A percentile compares a stretch with the other conserved stretches of the same genome.
phyloP scores from a whole-genome alignment of 768 basidiomycete genomes.

The Dioszegia crocea region DNA sequence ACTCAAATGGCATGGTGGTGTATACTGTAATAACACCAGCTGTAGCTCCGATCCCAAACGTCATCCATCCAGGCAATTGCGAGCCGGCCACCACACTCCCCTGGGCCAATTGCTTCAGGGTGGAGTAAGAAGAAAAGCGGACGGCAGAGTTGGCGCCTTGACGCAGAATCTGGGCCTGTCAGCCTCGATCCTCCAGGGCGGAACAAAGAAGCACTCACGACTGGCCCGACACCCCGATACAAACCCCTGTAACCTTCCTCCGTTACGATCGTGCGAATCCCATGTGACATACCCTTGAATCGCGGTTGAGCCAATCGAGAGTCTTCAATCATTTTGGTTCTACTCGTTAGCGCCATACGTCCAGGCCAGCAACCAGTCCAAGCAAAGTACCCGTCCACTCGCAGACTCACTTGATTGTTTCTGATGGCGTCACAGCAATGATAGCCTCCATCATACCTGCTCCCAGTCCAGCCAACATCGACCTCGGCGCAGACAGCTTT shows the following conservation, averaged over 20 bases:
- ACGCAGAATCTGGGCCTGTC: slow-evolving; percentile 71
- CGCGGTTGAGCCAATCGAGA: slow-evolving; percentile 76
- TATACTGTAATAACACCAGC: slow-evolving; percentile 93
- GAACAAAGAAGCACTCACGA: slow-evolving; percentile 59
- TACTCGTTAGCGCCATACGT: slow-evolving; percentile 44
- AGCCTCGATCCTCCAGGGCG: neutral
- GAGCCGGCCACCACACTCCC: slow-evolving; percentile 78
- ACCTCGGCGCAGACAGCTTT: slow-evolving; percentile 79
- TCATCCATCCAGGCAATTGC: slow-evolving; percentile 75
- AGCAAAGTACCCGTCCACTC: neutral
- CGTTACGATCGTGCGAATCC: slow-evolving; percentile 69
- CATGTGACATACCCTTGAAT: slow-evolving; percentile 82
- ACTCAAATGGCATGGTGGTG: slow-evolving; percentile 52
- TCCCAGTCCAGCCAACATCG: slow-evolving; percentile 63
- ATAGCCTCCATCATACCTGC: slow-evolving; percentile 90
- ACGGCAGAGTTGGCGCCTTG: slow-evolving; percentile 98
- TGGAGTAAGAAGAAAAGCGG: slow-evolving; percentile 90
- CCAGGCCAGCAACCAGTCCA: neutral
- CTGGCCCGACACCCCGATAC: slow-evolving; percentile 88
- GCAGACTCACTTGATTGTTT: slow-evolving; percentile 94
- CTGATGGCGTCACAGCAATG: slow-evolving; percentile 92
- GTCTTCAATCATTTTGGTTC: slow-evolving; percentile 96
- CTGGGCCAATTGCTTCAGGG: slow-evolving; percentile 87
- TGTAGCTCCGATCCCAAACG: slow-evolving; percentile 88
- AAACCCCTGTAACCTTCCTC: slow-evolving; percentile 72